Percentiles rank a stretch among this genome's conserved stretches.
These are phyloP conservation scores for Macaranga tanarius DNA, from an alignment of 441 rosid species.

Conservation along the genomic window DNA sequence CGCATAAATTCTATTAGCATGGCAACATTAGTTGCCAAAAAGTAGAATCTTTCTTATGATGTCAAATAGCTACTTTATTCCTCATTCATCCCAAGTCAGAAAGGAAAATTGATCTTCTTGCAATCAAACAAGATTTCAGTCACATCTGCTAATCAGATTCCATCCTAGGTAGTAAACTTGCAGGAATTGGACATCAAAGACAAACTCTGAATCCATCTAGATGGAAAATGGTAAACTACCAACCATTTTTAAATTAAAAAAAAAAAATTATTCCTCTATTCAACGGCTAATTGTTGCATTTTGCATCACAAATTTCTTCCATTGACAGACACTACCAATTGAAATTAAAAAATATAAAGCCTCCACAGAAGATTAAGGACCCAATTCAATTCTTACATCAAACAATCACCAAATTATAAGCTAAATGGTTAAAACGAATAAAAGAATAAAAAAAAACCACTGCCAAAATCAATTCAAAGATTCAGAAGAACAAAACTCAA, in stretches of 20 bases:
- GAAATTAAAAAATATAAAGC: not conserved
- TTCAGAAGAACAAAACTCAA: not conserved
- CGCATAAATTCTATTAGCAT: not conserved
- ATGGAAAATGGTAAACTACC: not conserved
- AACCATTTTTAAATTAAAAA: too few species aligned
- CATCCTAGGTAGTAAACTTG: slow-evolving; percentile 1
- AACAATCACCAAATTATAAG: not conserved
- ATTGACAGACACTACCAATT: not conserved
- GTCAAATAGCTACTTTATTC: slow-evolving; percentile 11
- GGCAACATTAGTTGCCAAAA: not conserved
- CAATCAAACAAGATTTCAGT: slow-evolving; percentile 6
- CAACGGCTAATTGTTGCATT: not conserved
- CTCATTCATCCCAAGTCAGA: slow-evolving; percentile 1
- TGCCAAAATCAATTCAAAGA: not conserved
- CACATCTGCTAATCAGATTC: not conserved
- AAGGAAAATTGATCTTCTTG: not conserved
- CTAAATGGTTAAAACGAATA: slow-evolving; percentile 1
- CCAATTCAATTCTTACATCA: slow-evolving; percentile 2
- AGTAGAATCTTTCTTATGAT: slow-evolving; percentile 5
- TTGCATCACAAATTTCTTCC: not conserved
- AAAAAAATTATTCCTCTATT: too few species aligned
- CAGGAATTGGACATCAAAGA: not conserved
- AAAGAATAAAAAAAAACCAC: not conserved
- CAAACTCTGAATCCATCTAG: not conserved
- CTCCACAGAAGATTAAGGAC: not conserved